A percentile compares a stretch with the other conserved stretches of the same genome.
phyloP scores from a whole-genome alignment of 306 rosid species.

The Prinsepia uniflora region DNA sequence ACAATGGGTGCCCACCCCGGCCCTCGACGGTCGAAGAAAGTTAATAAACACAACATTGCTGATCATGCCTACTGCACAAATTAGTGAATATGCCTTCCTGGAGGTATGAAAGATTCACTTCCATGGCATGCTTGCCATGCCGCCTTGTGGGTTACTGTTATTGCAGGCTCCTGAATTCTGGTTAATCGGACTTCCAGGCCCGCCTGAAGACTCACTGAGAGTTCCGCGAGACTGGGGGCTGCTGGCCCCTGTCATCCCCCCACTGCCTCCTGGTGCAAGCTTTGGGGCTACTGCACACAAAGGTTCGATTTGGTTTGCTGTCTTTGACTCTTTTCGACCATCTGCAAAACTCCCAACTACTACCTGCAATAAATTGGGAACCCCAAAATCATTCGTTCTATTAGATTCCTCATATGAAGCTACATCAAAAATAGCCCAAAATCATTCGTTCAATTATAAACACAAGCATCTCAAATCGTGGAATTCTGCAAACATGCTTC shows the following conservation, averaged over 20 bases:
- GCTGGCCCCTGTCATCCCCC: conserved; percentile 36
- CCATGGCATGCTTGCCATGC: conserved; percentile 55
- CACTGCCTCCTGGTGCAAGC: conserved; percentile 20
- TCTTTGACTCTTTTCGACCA: conserved; percentile 39
- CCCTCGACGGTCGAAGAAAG: background rate
- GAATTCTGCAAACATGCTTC: background rate
- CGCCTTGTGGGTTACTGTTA: conserved; percentile 46
- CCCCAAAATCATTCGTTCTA: background rate
- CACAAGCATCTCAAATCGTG: background rate
- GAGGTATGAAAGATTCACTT: conserved; percentile 32
- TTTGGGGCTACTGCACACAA: conserved; percentile 21
- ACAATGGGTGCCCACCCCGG: conserved; percentile 22
- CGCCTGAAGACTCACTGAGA: conserved; percentile 45
- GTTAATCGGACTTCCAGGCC: conserved; percentile 42
- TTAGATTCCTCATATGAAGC: background rate
- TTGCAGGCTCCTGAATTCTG: conserved; percentile 44
- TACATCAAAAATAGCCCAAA: background rate
- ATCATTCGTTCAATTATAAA: background rate
- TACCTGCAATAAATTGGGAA: conserved; percentile 37
- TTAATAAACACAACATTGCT: conserved; percentile 10
- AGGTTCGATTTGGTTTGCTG: conserved; percentile 25
- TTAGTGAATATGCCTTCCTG: conserved; percentile 13
- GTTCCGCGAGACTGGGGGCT: conserved; percentile 43
- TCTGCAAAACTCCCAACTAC: conserved; percentile 58
- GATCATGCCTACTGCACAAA: conserved; percentile 29